Conservation (phyloP, 1,139 yeast species). For the Scheffersomyces illinoinensis region DNA sequence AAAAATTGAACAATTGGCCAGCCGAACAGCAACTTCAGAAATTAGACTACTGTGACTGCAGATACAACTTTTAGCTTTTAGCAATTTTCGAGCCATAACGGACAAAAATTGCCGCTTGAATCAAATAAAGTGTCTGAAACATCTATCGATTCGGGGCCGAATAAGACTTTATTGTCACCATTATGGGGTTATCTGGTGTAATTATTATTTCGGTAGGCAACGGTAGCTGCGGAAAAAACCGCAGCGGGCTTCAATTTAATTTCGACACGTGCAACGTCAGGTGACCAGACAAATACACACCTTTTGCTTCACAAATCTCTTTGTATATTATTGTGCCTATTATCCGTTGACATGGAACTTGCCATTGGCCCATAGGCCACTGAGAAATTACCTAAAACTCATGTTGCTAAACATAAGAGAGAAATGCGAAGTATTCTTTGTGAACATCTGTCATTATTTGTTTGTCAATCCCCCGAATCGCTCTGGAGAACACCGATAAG, state of each 20-base stretch:
- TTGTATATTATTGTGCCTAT: too few species aligned
- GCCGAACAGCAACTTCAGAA: not conserved
- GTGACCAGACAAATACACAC: too few species aligned
- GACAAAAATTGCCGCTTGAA: not conserved
- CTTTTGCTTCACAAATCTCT: too few species aligned
- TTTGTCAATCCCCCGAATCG: too few species aligned
- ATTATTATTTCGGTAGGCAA: not conserved
- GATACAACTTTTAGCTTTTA: not conserved
- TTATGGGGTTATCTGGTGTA: not conserved
- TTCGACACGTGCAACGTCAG: not conserved
- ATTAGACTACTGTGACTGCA: not conserved
- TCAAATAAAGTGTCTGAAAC: not conserved
- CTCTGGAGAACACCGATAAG: too few species aligned
- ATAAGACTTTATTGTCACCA: not conserved
- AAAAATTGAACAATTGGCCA: too few species aligned
- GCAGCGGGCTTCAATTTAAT: not conserved
- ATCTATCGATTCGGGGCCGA: not conserved
- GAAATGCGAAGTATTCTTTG: too few species aligned
- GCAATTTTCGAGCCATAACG: not conserved
- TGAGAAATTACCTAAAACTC: too few species aligned
- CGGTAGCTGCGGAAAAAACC: not conserved
- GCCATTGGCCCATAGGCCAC: too few species aligned
- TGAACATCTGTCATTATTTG: too few species aligned
- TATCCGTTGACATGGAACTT: too few species aligned
- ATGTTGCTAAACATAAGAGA: too few species aligned